phyloP scores from a whole-genome alignment of 2,329 filamentous ascomycete genomes.

The Akanthomyces dipterigenus region DNA sequence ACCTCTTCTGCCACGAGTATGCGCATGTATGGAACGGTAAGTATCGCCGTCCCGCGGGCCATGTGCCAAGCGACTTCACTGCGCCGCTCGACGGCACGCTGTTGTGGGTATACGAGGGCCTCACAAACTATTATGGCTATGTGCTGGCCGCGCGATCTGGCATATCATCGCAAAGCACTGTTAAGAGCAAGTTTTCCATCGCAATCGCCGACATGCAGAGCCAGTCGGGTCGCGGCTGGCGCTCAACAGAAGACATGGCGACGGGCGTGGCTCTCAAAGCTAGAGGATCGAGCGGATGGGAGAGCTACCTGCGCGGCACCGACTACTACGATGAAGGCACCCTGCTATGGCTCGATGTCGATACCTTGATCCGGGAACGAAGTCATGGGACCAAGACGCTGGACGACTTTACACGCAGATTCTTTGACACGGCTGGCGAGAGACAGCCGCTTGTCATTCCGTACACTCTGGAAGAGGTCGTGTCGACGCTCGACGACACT shows the following conservation, averaged over 20 bases:
- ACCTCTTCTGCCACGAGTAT: constrained; percentile 11
- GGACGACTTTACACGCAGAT: constrained; percentile 6
- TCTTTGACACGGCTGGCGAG: neutral
- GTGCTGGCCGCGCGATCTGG: constrained; percentile 10
- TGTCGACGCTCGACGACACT: neutral
- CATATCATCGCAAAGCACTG: neutral
- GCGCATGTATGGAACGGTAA: constrained; percentile 13
- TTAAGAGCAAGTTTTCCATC: neutral
- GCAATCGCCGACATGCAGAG: neutral
- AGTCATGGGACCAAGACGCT: constrained; percentile 3
- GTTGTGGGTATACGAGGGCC: constrained; percentile 14
- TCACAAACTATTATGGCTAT: constrained; percentile 11
- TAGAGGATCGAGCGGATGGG: neutral
- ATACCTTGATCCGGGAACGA: constrained; percentile 8
- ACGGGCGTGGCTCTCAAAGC: constrained; percentile 6
- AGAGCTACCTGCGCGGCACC: neutral
- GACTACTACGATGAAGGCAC: constrained; percentile 12
- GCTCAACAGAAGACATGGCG: constrained; percentile 11
- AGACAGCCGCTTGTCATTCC: constrained; percentile 5
- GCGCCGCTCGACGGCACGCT: constrained; percentile 11
- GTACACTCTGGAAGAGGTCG: constrained; percentile 8
- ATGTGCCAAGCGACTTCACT: constrained; percentile 7
- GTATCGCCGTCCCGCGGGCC: constrained; percentile 12
- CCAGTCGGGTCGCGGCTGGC: constrained; percentile 9
- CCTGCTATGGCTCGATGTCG: constrained; percentile 12